Base-by-base conservation (phyloP, 306 rosid genomes). In the Leucaena leucocephala region DNA sequence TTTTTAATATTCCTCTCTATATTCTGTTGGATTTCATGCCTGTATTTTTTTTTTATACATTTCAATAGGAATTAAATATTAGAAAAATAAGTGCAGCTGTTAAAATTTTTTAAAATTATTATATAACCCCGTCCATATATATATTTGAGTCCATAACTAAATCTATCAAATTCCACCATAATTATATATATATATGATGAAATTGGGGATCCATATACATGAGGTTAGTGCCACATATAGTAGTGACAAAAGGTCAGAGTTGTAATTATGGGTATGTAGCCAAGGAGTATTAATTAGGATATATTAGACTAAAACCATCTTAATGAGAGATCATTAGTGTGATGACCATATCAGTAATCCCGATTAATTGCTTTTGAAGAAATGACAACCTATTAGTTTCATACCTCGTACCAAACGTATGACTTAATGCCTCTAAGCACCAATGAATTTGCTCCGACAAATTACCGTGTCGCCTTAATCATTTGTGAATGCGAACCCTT, bases 401-500 rank as follows among this genome's bases (percentile, higher is more conserved):
- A 7, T 52, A 7, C 81, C 61, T 67, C 68, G 21, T 38, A 27
- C 81, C 46, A 61, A 58, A 43, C 35, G 9, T 42, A 62, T 15
- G 67, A 22, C 48, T 17, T 21, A 10, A 63, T 48, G 39, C 34
- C 21, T 15, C 35, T 11, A 12, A 38, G 44, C 43, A 22, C 36
- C 68, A 27, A 17, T n/a, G 33, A 48, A 35, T 44, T 59, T 79
- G 66, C 78, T 48, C 55, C 57, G 68, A 49, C 78, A 79, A 71
- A 45, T 22, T 52, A 48, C 67, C 27, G 2, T 72, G n/a, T 46
- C 49, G 15, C 22, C 46, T 49, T 62, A 49, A 50, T 72, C 83
- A 63, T 72, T 58, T 43, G 12, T 22, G 55, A 67, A 65, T 55
- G 33, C 19, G 34, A 54, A 54, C 22, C 22, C 21, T 36, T 16